These are phyloP conservation scores for Coemansia furcata DNA, from an alignment of 192 early-diverging fungal genomes.

Conservation along the genomic window DNA sequence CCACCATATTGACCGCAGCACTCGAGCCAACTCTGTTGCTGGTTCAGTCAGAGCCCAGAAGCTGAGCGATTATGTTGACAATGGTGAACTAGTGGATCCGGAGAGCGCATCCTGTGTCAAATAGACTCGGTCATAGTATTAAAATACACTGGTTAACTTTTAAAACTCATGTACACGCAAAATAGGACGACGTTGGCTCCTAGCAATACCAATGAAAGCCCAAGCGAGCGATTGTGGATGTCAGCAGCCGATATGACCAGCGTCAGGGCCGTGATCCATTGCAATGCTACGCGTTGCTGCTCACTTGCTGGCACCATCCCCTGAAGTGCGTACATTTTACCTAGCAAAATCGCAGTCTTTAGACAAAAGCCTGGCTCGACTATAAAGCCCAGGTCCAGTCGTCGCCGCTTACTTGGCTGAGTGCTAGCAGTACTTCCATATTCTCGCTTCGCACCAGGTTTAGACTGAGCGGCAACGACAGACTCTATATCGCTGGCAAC, in stretches of 20 bases:
- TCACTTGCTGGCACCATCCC: neutral
- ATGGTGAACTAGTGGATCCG: neutral
- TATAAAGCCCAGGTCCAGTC: neutral
- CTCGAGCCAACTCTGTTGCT: neutral
- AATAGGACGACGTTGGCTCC: slow-evolving; percentile 13
- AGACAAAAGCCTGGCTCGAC: slow-evolving; percentile 21
- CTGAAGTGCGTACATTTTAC: slow-evolving; percentile 36
- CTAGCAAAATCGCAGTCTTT: slow-evolving; percentile 36
- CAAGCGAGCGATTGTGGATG: slow-evolving; percentile 21
- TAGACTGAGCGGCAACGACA: neutral
- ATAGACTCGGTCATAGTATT: neutral
- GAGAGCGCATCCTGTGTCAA: neutral
- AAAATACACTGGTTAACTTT: neutral
- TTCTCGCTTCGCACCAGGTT: neutral
- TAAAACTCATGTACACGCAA: neutral
- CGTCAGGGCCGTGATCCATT: slow-evolving; percentile 23
- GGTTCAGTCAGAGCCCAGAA: neutral
- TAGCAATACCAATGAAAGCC: slow-evolving; percentile 21
- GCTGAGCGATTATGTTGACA: neutral
- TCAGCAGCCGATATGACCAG: slow-evolving; percentile 42
- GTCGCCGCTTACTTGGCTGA: slow-evolving; percentile 9
- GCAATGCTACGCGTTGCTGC: slow-evolving; percentile 2
- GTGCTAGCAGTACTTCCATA: neutral
- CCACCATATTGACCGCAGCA: neutral
- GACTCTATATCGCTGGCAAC: neutral